Evolutionary conservation across 2,329 filamentous ascomycete species (phyloP), one percentile per base, ranked within the genome.

Genomic region (Fusarium oxysporum): DNA sequence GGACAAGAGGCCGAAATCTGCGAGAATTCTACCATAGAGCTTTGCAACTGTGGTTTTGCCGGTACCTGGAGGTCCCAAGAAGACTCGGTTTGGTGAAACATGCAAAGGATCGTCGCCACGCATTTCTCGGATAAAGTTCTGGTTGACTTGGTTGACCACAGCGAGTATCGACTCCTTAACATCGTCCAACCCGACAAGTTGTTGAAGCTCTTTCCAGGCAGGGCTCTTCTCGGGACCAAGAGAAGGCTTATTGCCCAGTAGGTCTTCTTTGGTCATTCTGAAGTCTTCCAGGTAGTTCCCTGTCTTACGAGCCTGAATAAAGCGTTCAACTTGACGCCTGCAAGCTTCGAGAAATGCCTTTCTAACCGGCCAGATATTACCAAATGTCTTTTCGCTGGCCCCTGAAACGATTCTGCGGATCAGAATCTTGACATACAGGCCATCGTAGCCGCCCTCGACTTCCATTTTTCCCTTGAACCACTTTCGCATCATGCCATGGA

Each of bases 21-120:
- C 89, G 8, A 94, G 81, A 10, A 94, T 91, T 43, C 85, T 83
- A 0, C 91, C 92, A 72, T 94, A 94, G 0, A 93, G 80, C 76
- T 92, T 93, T 0, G 91, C 92, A 0, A 94, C 90, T 0, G 91
- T 90, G 0, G 92, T 94, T 77, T 94, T 94, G 0, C 92, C 92
- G 0, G 92, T 94, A 0, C 92, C 92, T 0, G 92, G 92, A 9
- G 86, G 87, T 1, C 92, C 92, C 3, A 93, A 78, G 67, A 94
- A 93, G n/a, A 93, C 88, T 11, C 86, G 85, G 78, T 93, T 94
- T 1, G 93, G 83, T 0, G 86, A 88, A 64, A 88, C 88, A 60
- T 90, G 81, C 1, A 93, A 81, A 0, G 85, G 80, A 0, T 86
- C 84, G 74, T 91, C 83, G 68, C 93, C 91, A 0, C 84, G 75